Percentiles rank a stretch among this genome's conserved stretches.
These are phyloP conservation scores for Raffaelea albimanens DNA, from an alignment of 2,329 filamentous ascomycete species.

Conservation along the genomic window DNA sequence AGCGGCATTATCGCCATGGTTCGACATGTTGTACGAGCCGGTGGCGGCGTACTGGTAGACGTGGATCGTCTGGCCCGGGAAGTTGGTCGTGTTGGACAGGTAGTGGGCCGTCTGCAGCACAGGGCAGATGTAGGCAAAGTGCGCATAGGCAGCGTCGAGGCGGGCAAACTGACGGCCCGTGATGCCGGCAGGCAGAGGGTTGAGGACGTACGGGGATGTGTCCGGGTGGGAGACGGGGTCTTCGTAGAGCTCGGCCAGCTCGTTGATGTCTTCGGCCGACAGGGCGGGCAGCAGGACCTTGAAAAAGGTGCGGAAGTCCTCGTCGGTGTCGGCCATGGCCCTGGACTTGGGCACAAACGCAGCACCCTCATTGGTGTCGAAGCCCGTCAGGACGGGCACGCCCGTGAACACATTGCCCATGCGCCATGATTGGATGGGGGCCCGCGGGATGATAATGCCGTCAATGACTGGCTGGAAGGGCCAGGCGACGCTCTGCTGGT, in stretches of 20 bases:
- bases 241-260: slow-evolving; percentile 52
- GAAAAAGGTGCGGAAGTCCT: slow-evolving; percentile 53
- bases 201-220: slow-evolving; percentile 3
- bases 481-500: slow-evolving; percentile 39
- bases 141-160: slow-evolving; percentile 50
- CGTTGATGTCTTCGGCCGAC: slow-evolving; percentile 37
- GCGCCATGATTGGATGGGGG: slow-evolving; percentile 53
- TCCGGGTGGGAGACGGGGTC: slow-evolving; percentile 33
- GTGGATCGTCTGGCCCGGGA: slow-evolving; percentile 25
- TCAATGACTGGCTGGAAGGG: slow-evolving; percentile 64
- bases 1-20: slow-evolving; percentile 37
- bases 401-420: slow-evolving; percentile 39
- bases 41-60: slow-evolving; percentile 52
- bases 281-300: slow-evolving; percentile 49
- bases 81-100: slow-evolving; percentile 18
- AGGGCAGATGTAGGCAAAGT: slow-evolving; percentile 57
- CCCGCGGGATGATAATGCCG: slow-evolving; percentile 42
- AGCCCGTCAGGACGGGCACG: slow-evolving; percentile 59
- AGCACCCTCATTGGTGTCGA: slow-evolving; percentile 61
- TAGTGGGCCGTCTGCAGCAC: slow-evolving; percentile 50
- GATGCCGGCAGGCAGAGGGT: slow-evolving; percentile 25
- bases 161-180: slow-evolving; percentile 46
- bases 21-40: slow-evolving; percentile 26
- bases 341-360: slow-evolving; percentile 43
- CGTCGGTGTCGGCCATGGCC: slow-evolving; percentile 30